Evolutionary conservation across 345 rosid genomes (phyloP).

Genomic region (Salix arbutifolia): DNA sequence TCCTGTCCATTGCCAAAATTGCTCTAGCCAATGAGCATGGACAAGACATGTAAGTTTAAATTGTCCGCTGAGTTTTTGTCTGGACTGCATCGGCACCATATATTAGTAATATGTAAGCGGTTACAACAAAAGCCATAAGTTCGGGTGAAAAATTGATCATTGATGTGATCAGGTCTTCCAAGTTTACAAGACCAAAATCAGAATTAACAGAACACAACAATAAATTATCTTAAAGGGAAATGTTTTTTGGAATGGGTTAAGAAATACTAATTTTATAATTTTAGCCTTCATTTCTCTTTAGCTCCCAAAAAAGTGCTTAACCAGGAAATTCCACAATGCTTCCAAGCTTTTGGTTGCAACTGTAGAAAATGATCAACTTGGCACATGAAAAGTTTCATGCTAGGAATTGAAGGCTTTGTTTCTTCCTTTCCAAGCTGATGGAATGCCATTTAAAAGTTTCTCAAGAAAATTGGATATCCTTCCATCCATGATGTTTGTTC

Average conservation of each 20-base stretch:
- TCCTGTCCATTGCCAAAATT: slow-evolving; percentile 72
- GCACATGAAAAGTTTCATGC: neutral
- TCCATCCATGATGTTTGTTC: neutral
- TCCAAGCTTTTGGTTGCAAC: neutral
- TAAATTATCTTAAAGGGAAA: neutral
- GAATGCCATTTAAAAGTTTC: neutral
- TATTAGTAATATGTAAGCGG: neutral
- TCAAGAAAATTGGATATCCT: neutral
- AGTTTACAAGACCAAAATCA: neutral
- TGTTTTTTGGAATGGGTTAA: neutral
- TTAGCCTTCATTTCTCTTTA: neutral
- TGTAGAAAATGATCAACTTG: neutral
- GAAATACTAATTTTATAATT: neutral
- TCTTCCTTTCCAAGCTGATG: neutral
- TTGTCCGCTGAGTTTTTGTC: neutral
- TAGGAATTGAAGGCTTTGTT: neutral
- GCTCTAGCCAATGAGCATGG: slow-evolving; percentile 76
- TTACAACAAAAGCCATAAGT: neutral
- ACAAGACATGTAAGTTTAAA: slow-evolving; percentile 81
- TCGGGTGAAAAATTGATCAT: neutral
- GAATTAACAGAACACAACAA: neutral
- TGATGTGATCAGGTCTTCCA: neutral
- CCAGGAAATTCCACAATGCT: neutral
- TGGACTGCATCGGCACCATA: neutral
- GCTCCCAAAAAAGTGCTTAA: neutral